phyloP scores from a whole-genome alignment of 2,329 filamentous ascomycete genomes.

The Geosmithia flava region DNA sequence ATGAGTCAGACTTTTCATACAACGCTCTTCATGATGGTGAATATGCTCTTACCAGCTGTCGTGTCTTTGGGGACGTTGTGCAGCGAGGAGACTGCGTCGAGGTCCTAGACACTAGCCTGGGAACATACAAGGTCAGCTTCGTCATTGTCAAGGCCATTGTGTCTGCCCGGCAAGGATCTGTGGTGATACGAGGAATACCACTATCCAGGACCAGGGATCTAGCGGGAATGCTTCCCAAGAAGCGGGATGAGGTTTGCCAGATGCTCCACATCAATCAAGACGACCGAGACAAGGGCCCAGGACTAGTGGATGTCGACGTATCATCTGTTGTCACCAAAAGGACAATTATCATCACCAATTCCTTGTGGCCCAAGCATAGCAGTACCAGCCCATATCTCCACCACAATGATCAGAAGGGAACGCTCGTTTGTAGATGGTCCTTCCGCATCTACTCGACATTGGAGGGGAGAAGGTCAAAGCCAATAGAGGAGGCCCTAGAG shows the following conservation, averaged over 20 bases:
- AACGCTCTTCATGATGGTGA: conserved; percentile 10
- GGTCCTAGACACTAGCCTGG: conserved; percentile 9
- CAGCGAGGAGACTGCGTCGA: conserved; percentile 15
- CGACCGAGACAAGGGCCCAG: conserved; percentile 24
- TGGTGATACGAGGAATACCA: conserved; percentile 23
- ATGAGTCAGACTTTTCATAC: conserved; percentile 5
- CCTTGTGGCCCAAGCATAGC: conserved; percentile 25
- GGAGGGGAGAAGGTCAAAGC: conserved; percentile 9
- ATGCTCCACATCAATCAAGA: conserved; percentile 21
- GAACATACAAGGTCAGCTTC: conserved; percentile 15
- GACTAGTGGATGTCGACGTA: conserved; percentile 27
- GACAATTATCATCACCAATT: conserved; percentile 42
- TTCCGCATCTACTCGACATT: conserved; percentile 13
- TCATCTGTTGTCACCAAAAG: conserved; percentile 24
- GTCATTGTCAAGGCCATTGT: conserved; percentile 31
- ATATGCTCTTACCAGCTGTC: conserved; percentile 7
- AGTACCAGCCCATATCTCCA: conserved; percentile 7
- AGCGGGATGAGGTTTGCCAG: conserved; percentile 29
- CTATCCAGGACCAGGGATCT: conserved; percentile 22
- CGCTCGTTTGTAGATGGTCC: conserved; percentile 41
- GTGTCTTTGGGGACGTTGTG: conserved; percentile 5
- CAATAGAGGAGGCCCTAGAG: conserved; percentile 22
- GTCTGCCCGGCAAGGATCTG: conserved; percentile 8
- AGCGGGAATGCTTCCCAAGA: conserved; percentile 21
- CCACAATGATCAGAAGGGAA: background rate